Evolutionary conservation across 768 basidiomycete genomes (phyloP).

Genomic region (Phanerochaete sordida): DNA sequence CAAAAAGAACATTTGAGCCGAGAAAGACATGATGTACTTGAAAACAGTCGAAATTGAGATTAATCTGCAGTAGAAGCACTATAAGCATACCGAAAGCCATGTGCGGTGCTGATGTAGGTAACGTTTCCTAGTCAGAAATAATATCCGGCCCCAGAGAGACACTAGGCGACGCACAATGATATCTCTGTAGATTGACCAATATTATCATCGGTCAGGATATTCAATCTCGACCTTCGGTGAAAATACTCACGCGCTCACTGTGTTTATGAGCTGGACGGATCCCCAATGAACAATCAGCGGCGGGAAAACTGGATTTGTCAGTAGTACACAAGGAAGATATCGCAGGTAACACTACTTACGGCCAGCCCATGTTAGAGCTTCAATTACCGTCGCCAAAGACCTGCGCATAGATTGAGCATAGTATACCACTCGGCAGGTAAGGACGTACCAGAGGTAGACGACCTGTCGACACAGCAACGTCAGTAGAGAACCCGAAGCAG

Average conservation of each 20-base stretch:
- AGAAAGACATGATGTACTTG: too few species aligned
- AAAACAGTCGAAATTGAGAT: too few species aligned
- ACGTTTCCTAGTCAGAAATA: not conserved
- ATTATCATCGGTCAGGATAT: too few species aligned
- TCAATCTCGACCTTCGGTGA: too few species aligned
- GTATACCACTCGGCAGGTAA: not conserved
- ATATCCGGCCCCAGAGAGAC: not conserved
- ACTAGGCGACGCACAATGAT: not conserved
- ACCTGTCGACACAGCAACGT: not conserved
- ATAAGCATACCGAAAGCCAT: not conserved
- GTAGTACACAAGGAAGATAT: too few species aligned
- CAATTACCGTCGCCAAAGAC: not conserved
- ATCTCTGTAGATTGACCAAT: not conserved
- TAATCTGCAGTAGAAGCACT: too few species aligned
- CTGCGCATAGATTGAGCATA: not conserved
- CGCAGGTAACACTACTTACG: not conserved
- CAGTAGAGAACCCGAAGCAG: too few species aligned
- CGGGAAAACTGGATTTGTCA: too few species aligned
- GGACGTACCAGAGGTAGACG: not conserved
- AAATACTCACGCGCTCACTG: too few species aligned
- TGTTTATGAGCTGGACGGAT: too few species aligned
- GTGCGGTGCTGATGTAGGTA: not conserved
- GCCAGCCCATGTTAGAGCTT: not conserved
- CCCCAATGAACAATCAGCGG: too few species aligned
- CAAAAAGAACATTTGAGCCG: not conserved